Conservation (phyloP, 176 grass and related monocot genomes). For the Lolium multiflorum region DNA sequence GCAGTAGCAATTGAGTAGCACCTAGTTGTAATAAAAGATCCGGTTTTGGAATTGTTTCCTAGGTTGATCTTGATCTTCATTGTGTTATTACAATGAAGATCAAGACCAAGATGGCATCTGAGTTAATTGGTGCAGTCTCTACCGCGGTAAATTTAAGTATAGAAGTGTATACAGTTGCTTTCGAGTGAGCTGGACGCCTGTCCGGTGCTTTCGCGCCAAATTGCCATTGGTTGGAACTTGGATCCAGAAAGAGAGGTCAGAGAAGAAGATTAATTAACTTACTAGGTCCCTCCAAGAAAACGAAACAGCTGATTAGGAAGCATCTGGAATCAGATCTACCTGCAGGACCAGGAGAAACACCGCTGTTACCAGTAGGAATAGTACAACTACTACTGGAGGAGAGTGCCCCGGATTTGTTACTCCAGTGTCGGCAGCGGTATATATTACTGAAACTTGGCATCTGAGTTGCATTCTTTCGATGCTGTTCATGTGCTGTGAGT, state of each 20-base stretch:
- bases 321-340: slow-evolving; percentile 13
- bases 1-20: no score
- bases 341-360: not conserved
- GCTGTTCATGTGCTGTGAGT: not conserved
- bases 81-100: no score
- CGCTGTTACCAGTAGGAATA: not conserved
- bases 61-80: not conserved
- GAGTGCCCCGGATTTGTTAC: not conserved
- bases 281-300: not conserved
- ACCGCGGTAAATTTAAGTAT: not conserved
- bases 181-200: slow-evolving; percentile 9
- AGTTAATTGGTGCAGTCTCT: not conserved
- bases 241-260: not conserved
- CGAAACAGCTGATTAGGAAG: not conserved
- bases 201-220: slow-evolving; percentile 33
- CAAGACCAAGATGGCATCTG: no score
- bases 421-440: no score
- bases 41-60: not conserved
- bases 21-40: not conserved
- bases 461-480: not conserved
- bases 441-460: not conserved
- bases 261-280: no score
- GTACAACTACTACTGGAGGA: no score
- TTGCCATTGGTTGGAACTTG: slow-evolving; percentile 35
- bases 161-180: slow-evolving; percentile 27